These are phyloP conservation scores for Macadamia integrifolia DNA, from an alignment of 164 flowering plant species.

Conservation along the genomic window DNA sequence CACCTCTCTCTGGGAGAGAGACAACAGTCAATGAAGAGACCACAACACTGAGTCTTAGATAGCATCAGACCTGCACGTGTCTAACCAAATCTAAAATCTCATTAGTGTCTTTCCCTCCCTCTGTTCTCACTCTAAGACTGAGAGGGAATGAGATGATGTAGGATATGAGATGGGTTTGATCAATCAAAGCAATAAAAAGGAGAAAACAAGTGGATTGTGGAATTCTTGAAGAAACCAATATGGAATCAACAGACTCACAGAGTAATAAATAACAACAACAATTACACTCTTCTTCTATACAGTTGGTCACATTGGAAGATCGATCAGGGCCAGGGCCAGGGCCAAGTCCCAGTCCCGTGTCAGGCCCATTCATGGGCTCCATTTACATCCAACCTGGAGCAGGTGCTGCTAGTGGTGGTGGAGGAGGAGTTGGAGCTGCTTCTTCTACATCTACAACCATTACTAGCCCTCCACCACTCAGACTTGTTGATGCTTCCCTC, in stretches of 20 bases:
- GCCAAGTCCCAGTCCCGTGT: conserved; percentile 3
- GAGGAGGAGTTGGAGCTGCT: no score
- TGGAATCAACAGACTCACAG: conserved; percentile 19
- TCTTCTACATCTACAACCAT: no score
- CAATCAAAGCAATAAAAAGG: no score
- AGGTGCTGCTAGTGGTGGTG: neutral
- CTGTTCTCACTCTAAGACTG: neutral
- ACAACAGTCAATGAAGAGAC: neutral
- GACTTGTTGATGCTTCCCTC: no score
- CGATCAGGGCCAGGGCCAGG: conserved; percentile 13
- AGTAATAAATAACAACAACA: conserved; percentile 20
- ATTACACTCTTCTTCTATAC: conserved; percentile 8
- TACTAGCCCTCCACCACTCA: no score
- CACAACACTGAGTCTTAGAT: neutral
- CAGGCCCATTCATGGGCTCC: conserved; percentile 37
- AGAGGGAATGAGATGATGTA: neutral
- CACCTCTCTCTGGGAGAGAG: no score
- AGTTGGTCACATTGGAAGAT: conserved; percentile 26
- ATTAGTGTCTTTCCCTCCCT: conserved; percentile 10
- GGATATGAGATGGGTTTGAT: conserved; percentile 2
- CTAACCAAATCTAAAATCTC: neutral
- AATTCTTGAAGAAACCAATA: no score
- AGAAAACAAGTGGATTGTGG: no score
- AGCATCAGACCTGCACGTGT: conserved; percentile 4
- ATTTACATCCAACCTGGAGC: conserved; percentile 29